Percentiles rank a stretch among this genome's conserved stretches.
Conservation (phyloP, 805 yeast genomes). For the Lipomyces sp. region DNA sequence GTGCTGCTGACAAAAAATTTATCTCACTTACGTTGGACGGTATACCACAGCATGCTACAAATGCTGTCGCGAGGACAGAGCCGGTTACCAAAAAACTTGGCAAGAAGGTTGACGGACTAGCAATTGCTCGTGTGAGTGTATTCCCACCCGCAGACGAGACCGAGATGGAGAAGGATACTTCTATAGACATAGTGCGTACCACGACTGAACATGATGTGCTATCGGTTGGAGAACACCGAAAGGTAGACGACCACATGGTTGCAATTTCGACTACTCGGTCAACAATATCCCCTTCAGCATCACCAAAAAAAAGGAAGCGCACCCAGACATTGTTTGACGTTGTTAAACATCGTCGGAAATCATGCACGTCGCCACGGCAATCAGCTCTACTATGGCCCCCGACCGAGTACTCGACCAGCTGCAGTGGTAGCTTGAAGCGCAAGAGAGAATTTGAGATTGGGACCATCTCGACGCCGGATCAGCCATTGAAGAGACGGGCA, state of each 20-base stretch:
- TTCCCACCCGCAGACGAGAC: not conserved
- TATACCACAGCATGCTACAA: not conserved
- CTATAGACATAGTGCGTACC: not conserved
- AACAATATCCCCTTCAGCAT: not conserved
- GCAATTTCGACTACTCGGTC: not conserved
- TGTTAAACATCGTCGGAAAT: not conserved
- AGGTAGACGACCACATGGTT: not conserved
- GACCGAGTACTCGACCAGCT: not conserved
- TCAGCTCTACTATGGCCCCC: not conserved
- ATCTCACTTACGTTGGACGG: conserved; percentile 1
- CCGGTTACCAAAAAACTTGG: not conserved
- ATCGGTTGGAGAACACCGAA: not conserved
- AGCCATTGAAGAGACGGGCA: not conserved
- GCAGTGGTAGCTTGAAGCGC: not conserved
- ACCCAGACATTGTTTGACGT: not conserved
- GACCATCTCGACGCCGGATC: not conserved
- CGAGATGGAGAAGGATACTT: not conserved
- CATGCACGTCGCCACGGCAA: not conserved
- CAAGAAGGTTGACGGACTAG: not conserved
- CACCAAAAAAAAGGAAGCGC: not conserved
- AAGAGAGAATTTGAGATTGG: not conserved
- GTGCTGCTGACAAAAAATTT: not conserved
- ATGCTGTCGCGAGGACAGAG: not conserved
- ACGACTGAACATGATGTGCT: not conserved
- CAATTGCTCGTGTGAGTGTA: not conserved